Evolutionary conservation across 2,329 filamentous ascomycete genomes (phyloP), one percentile per base, ranked within the genome.

Genomic region (Pestalotiopsis sp.): DNA sequence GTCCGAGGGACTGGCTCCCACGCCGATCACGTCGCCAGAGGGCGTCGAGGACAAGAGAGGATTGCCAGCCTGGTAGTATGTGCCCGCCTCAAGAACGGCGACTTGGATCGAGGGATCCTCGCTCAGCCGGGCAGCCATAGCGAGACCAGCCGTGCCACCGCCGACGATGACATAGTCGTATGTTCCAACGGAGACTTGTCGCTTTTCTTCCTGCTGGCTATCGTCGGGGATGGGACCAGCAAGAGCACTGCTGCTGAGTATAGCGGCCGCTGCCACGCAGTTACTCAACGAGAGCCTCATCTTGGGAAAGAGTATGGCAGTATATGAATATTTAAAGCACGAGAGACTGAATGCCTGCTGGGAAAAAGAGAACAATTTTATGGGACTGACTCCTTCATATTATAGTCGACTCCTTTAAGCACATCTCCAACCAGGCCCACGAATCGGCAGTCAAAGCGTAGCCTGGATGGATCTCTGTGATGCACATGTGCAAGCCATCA

Each of bases 21-120:
- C 66, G 25, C 69, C 66, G 49, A 68, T 70, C 13, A 75, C 74
- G 1, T 79, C 72, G 36, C 70, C 69, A 27, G 66, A 58, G 2
- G 72, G 72, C 20, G 69, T 66, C 12, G 67, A n/a, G 66, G 66
- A 68, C 6, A 74, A 36, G 1, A 74, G 9, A 5, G 73, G 69
- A 25, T 69, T 67, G 5, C 38, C 69, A 13, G 64, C 57, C 59
- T 71, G 68, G 66, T 71, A 71, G 25, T 62, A 65, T n/a, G 60
- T 56, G 3, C 70, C 70, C 9, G 70, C 68, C 63, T 71, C 70
- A 27, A 71, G 64, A 12, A 71, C 52, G 6, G 70, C 70, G 1
- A 71, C 70, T 11, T 38, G 49, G 40, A 64, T 38, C n/a, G 40
- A 60, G 17, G 66, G 60, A 45, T 66, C 52, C 58, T 70, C 66